Evolutionary conservation across 345 rosid species (phyloP).

Genomic region (Camelina hispida): DNA sequence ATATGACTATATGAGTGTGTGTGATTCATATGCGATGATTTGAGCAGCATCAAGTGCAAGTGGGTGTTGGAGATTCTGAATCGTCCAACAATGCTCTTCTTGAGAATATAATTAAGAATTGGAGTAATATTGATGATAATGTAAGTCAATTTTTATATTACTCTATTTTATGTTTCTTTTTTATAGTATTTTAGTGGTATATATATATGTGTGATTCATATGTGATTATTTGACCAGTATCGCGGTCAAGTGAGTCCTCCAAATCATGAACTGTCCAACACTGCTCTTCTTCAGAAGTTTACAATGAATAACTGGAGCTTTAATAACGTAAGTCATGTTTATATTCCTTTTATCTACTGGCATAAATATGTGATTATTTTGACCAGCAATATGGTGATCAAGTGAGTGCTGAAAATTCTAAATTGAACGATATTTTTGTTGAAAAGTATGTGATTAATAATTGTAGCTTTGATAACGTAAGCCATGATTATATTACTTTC

Average conservation of each 20-base stretch:
- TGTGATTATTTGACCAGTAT: conserved; percentile 23
- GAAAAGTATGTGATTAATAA: neutral
- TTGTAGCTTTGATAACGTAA: no score
- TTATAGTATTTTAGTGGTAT: no score
- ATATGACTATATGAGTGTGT: no score
- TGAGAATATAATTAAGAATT: neutral
- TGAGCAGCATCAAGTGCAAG: conserved; percentile 3
- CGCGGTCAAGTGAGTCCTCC: neutral
- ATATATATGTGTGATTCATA: neutral
- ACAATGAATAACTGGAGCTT: conserved; percentile 1
- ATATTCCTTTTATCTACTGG: neutral
- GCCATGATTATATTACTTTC: no score
- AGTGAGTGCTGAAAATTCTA: conserved; percentile 3
- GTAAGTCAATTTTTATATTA: neutral
- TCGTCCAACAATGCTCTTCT: neutral
- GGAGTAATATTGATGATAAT: neutral
- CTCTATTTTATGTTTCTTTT: no score
- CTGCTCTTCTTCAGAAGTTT: neutral
- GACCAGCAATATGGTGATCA: neutral
- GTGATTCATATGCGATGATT: conserved; percentile 15
- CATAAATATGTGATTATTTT: no score
- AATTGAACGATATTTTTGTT: neutral
- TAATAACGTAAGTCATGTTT: neutral
- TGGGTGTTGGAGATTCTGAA: neutral
- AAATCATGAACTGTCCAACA: neutral